Evolutionary conservation across 805 yeast genomes (phyloP).

Genomic region (Blastobotrys peoriensis): DNA sequence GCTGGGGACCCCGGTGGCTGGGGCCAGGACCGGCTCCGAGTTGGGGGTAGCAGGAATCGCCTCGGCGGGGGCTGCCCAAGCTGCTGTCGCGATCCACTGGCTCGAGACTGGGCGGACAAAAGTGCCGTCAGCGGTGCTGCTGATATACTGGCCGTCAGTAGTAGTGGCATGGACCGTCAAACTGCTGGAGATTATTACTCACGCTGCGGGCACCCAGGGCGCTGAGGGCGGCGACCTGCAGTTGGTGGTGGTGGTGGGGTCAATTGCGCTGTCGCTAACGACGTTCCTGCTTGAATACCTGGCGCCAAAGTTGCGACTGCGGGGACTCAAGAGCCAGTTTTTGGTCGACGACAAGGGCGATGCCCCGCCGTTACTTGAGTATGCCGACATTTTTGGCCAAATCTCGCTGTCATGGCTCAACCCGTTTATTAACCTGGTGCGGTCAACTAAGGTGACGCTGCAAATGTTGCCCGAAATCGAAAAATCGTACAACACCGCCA

Average conservation of each 20-base stretch:
- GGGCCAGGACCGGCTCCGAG: slow-evolving; percentile 5
- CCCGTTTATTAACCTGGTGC: slow-evolving; percentile 42
- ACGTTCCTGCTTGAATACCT: slow-evolving; percentile 6
- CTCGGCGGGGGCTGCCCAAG: slow-evolving; percentile 4
- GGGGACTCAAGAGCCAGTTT: not conserved
- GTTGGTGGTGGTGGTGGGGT: slow-evolving; percentile 5
- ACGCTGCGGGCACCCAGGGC: slow-evolving; percentile 4
- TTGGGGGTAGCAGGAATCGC: slow-evolving; percentile 8
- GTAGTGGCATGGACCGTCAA: slow-evolving; percentile 13
- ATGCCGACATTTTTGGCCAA: slow-evolving; percentile 46
- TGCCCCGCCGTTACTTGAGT: slow-evolving; percentile 25
- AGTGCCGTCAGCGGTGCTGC: slow-evolving; percentile 16
- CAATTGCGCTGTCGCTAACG: slow-evolving; percentile 9
- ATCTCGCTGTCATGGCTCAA: slow-evolving; percentile 58
- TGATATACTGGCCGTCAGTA: slow-evolving; percentile 14
- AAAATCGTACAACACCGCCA: slow-evolving; percentile 30
- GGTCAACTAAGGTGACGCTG: slow-evolving; percentile 42
- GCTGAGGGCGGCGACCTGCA: slow-evolving; percentile 3
- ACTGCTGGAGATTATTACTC: slow-evolving; percentile 8
- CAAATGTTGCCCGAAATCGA: slow-evolving; percentile 29
- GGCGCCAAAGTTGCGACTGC: slow-evolving; percentile 5
- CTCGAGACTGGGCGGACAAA: slow-evolving; percentile 11
- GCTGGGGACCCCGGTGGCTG: slow-evolving; percentile 2
- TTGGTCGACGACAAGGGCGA: slow-evolving; percentile 4
- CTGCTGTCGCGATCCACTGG: slow-evolving; percentile 13